Percentiles rank a stretch among this genome's conserved stretches.
phyloP scores from a whole-genome alignment of 2,329 filamentous ascomycete genomes.

The Fusarium sp. region DNA sequence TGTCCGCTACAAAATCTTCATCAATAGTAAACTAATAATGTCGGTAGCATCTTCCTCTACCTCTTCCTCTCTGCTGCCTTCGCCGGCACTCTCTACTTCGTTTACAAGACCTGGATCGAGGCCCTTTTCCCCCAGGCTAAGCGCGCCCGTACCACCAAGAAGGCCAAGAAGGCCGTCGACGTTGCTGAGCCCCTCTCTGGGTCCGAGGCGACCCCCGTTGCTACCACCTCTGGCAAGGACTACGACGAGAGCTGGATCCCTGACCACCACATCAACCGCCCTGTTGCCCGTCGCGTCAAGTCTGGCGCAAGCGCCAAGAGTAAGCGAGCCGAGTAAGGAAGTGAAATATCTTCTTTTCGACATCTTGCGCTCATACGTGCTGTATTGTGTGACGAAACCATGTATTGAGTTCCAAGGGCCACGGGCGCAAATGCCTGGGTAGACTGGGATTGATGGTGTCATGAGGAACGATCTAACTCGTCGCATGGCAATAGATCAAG shows the following conservation, averaged over 20 bases:
- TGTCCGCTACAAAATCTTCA: slow-evolving; percentile 51
- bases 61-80: slow-evolving; percentile 86
- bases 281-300: slow-evolving; percentile 77
- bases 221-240: slow-evolving; percentile 75
- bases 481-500: slow-evolving; percentile 24
- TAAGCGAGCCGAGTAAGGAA: slow-evolving; percentile 52
- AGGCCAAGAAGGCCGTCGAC: slow-evolving; percentile 76
- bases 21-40: slow-evolving; percentile 47
- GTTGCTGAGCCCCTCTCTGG: slow-evolving; percentile 73
- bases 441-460: slow-evolving; percentile 29
- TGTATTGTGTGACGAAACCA: slow-evolving; percentile 17
- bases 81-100: slow-evolving; percentile 87
- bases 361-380: slow-evolving; percentile 1
- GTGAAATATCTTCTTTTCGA: slow-evolving; percentile 1
- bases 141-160: slow-evolving; percentile 72
- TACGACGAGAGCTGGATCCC: slow-evolving; percentile 98
- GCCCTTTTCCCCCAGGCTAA: slow-evolving; percentile 94
- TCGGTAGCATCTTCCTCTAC: slow-evolving; percentile 91
- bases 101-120: slow-evolving; percentile 98
- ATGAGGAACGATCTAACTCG: slow-evolving; percentile 21
- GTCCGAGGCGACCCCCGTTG: slow-evolving; percentile 76
- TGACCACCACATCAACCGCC: slow-evolving; percentile 87
- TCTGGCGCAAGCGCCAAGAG: slow-evolving; percentile 65
- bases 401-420: slow-evolving; percentile 23
- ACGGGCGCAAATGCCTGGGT: slow-evolving; percentile 29